Percentiles rank a stretch among this genome's conserved stretches.
phyloP scores from a whole-genome alignment of 1,139 yeast genomes.

The Candida mesenterica region DNA sequence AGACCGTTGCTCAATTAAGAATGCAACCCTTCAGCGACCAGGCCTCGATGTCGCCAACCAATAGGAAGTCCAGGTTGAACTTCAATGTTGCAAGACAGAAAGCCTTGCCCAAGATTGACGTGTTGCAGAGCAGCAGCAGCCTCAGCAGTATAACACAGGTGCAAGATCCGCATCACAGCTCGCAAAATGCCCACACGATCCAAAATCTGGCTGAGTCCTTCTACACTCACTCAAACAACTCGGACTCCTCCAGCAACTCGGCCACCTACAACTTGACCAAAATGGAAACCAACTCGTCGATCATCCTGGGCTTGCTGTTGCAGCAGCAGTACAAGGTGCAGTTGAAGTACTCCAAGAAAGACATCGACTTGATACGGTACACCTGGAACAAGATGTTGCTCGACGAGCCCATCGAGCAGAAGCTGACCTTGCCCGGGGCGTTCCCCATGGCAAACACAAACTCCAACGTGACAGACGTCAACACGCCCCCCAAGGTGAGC shows the following conservation, averaged over 20 bases:
- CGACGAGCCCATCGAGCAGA: constrained; percentile 32
- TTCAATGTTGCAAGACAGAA: constrained; percentile 14
- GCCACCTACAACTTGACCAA: constrained; percentile 36
- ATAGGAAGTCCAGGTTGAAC: constrained; percentile 14
- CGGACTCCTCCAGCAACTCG: constrained; percentile 12
- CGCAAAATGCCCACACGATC: background rate
- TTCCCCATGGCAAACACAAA: constrained; percentile 16
- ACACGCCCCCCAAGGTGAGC: constrained; percentile 11
- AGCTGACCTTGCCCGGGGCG: constrained; percentile 29
- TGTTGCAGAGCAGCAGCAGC: background rate
- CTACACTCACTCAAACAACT: constrained; percentile 7
- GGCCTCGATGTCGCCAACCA: constrained; percentile 10
- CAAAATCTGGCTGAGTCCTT: constrained; percentile 3
- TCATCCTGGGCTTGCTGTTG: constrained; percentile 26
- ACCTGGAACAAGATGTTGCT: constrained; percentile 47
- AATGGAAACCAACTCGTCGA: constrained; percentile 51
- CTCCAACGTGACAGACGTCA: constrained; percentile 5
- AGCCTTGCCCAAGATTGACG: constrained; percentile 11
- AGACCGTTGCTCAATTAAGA: constrained; percentile 15
- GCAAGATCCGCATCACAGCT: constrained; percentile 2
- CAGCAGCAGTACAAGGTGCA: constrained; percentile 27
- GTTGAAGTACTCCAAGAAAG: constrained; percentile 29
- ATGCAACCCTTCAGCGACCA: constrained; percentile 12
- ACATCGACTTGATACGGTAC: constrained; percentile 40
- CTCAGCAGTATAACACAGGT: constrained; percentile 1